These are phyloP conservation scores for Colletotrichum cuscutae DNA, from an alignment of 2,329 filamentous ascomycete species.

Conservation along the genomic window DNA sequence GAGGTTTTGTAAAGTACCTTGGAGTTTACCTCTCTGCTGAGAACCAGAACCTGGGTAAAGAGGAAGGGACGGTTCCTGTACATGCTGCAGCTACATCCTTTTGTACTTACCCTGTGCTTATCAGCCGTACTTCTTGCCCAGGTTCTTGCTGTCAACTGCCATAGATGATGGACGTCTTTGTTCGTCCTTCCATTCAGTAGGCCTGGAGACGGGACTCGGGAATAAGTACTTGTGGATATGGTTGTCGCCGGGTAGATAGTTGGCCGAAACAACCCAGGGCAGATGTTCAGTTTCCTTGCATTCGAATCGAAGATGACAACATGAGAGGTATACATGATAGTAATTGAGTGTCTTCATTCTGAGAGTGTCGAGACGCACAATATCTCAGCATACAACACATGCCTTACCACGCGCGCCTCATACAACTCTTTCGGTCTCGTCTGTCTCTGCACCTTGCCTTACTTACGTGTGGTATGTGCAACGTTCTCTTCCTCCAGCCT, in stretches of 20 bases:
- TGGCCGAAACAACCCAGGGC: not conserved
- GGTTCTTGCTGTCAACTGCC: not conserved
- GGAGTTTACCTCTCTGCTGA: not conserved
- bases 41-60: no score
- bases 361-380: not conserved
- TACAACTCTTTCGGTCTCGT: not conserved
- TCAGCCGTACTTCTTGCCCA: not conserved
- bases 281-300: not conserved
- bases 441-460: not conserved
- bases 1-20: not conserved
- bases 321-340: not conserved
- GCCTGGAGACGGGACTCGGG: not conserved
- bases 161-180: not conserved
- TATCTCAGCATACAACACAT: not conserved
- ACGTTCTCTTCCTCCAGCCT: conserved; percentile 15
- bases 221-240: not conserved
- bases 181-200: not conserved
- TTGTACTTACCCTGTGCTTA: not conserved
- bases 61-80: not conserved
- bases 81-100: not conserved
- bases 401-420: not conserved
- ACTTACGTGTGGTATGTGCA: not conserved
- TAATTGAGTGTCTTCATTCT: not conserved
- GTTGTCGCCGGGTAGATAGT: not conserved
- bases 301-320: not conserved